phyloP scores from a whole-genome alignment of 2,329 filamentous ascomycete genomes.

The Nannizziopsis barbatae region DNA sequence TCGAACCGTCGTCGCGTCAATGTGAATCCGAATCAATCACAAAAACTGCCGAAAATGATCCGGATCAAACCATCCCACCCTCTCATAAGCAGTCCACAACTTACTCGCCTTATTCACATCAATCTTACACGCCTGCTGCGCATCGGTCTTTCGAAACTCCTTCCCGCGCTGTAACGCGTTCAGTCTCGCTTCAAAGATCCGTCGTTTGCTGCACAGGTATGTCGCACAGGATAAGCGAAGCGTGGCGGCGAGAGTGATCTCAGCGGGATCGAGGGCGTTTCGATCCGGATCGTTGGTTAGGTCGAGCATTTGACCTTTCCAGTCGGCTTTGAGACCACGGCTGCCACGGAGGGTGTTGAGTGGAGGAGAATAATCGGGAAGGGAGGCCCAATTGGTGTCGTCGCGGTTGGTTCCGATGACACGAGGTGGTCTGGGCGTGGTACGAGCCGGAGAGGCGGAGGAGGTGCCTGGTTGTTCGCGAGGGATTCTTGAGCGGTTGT shows the following conservation, averaged over 20 bases:
- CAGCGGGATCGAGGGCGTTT: constrained; percentile 63
- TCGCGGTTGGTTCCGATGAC: constrained; percentile 55
- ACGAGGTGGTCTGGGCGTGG: constrained; percentile 34
- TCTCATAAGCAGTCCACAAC: constrained; percentile 79
- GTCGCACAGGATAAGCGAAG: constrained; percentile 75
- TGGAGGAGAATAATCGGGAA: constrained; percentile 64
- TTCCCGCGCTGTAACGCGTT: constrained; percentile 57
- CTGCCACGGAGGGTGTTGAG: constrained; percentile 53
- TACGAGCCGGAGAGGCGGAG: constrained; percentile 12
- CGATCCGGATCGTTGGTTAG: constrained; percentile 60
- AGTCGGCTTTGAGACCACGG: constrained; percentile 71
- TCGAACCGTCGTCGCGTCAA: neutral
- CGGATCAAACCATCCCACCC: constrained; percentile 67
- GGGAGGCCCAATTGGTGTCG: constrained; percentile 65
- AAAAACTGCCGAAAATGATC: constrained; percentile 40
- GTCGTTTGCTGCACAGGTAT: constrained; percentile 84
- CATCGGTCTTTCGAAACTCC: constrained; percentile 89
- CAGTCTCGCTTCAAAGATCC: constrained; percentile 71
- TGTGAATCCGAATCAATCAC: constrained; percentile 17
- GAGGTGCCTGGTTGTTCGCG: too few species aligned
- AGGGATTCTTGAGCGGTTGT: constrained; percentile 30
- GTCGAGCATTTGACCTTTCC: constrained; percentile 72
- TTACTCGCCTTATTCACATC: constrained; percentile 97
- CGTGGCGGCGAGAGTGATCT: constrained; percentile 63
- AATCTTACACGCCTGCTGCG: constrained; percentile 93